Evolutionary conservation across 2,329 filamentous ascomycete genomes (phyloP).

Genomic region (Phyllachora maydis): DNA sequence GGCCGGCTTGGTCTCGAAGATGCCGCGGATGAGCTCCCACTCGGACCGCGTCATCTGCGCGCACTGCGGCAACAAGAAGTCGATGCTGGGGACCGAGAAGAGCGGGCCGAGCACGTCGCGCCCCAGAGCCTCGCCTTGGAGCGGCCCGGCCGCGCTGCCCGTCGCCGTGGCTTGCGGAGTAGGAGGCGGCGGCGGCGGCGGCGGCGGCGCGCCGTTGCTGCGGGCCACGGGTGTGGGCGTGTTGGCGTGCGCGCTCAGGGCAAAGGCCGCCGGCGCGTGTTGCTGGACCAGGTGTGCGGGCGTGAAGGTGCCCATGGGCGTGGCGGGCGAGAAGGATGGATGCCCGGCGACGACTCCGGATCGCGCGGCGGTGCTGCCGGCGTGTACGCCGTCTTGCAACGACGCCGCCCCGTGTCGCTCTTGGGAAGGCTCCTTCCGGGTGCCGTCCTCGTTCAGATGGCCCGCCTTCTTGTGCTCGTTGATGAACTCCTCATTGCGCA

Average conservation of each 20-base stretch:
- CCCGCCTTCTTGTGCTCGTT: constrained; percentile 14
- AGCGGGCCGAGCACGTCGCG: constrained; percentile 42
- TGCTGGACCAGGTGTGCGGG: too few species aligned
- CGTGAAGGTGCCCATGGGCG: constrained; percentile 15
- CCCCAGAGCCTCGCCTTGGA: constrained; percentile 34
- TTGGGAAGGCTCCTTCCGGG: too few species aligned
- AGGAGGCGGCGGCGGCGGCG: constrained; percentile 11
- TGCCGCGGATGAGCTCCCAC: constrained; percentile 50
- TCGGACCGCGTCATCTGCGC: constrained; percentile 49
- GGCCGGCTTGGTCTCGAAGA: constrained; percentile 43
- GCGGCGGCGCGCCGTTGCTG: constrained; percentile 9
- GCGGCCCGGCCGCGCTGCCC: constrained; percentile 12
- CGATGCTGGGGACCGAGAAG: constrained; percentile 41
- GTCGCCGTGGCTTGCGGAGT: constrained; percentile 1
- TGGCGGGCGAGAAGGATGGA: constrained; percentile 16
- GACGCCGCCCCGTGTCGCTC: too few species aligned
- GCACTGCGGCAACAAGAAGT: constrained; percentile 49
- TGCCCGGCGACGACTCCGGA: too few species aligned
- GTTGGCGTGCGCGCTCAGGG: too few species aligned
- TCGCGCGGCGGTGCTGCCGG: too few species aligned
- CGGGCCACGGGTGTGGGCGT: constrained; percentile 5
- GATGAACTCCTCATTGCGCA: constrained; percentile 35
- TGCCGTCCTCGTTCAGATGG: too few species aligned
- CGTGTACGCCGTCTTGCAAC: too few species aligned
- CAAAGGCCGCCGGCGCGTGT: too few species aligned